A percentile compares a stretch with the other conserved stretches of the same genome.
Evolutionary conservation across 2,329 filamentous ascomycete species (phyloP).

Genomic region (Cercospora beticola): DNA sequence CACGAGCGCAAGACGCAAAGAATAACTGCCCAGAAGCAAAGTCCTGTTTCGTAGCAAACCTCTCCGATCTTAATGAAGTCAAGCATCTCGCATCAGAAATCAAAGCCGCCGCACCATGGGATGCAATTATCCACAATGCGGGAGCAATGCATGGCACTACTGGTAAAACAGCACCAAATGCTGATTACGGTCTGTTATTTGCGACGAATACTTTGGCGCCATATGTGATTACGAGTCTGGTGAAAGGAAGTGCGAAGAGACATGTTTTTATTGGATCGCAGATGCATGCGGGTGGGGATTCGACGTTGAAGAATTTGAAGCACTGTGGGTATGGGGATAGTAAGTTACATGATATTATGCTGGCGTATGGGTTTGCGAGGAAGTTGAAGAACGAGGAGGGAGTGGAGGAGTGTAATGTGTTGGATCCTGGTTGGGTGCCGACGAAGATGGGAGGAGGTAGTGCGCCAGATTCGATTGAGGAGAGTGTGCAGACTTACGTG

Average conservation of each 20-base stretch:
- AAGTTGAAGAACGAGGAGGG: neutral
- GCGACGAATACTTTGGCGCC: slow-evolving; percentile 18
- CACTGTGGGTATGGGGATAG: slow-evolving; percentile 13
- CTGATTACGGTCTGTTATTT: slow-evolving; percentile 6
- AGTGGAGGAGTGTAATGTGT: slow-evolving; percentile 12
- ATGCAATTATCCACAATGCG: slow-evolving; percentile 15
- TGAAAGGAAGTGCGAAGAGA: neutral
- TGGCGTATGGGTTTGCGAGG: slow-evolving; percentile 9
- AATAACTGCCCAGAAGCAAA: slow-evolving; percentile 9
- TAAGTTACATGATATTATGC: slow-evolving; percentile 16
- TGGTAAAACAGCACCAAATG: slow-evolving; percentile 8
- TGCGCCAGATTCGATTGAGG: slow-evolving; percentile 13
- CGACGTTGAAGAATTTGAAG: slow-evolving; percentile 1
- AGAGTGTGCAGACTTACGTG: slow-evolving; percentile 14
- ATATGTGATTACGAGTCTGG: slow-evolving; percentile 10
- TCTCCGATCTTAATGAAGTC: slow-evolving; percentile 7
- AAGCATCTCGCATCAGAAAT: slow-evolving; percentile 7
- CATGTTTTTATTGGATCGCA: slow-evolving; percentile 13
- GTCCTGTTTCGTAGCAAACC: slow-evolving; percentile 15
- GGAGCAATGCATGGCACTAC: slow-evolving; percentile 8
- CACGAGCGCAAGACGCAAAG: slow-evolving; percentile 9
- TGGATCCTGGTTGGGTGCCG: slow-evolving; percentile 18
- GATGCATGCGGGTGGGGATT: slow-evolving; percentile 11
- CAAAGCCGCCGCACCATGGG: slow-evolving; percentile 2
- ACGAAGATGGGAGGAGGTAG: slow-evolving; percentile 13